Base-by-base conservation (phyloP, 371 early-diverging fungal species). In the Umbelopsis sp. region DNA sequence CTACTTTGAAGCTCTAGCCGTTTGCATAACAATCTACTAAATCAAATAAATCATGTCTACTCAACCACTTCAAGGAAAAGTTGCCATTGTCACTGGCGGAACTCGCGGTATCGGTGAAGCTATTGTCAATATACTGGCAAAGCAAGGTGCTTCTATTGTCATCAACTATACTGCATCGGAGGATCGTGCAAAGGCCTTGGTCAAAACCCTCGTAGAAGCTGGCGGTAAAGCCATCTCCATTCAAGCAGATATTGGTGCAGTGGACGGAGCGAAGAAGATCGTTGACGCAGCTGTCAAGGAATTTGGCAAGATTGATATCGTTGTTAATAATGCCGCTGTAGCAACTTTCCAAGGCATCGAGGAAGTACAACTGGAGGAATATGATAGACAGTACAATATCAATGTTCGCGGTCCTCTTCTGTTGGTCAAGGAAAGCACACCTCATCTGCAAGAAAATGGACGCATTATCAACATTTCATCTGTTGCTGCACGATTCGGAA, bases 371-470 rank as follows among this genome's bases (percentile, higher is more conserved):
- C 8, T 7, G n/a, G 72, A 75, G 11, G 69, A 69, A 4, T 75
- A 70, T 8, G 75, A 75, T 25, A 48, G 65, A 10, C 70, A 70
- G 12, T 75, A 72, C 63, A 44, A 70, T 24, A 67, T 69, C 50
- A 74, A 74, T 29, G 75, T 75, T 29, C 72, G 72, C 65, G 75
- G 72, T 0, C 75, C 75, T 45, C 46, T 75, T 69, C 72, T 48
- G 67, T 51, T 75, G 72, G 44, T 70, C 68, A n/a, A 72, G 69
- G 41, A 68, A 52, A 99, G 92, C 92, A 32, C 79, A 90, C 78
- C 92, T 99, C 86, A 87, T 89, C 70, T 93, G 86, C 98, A 98
- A 76, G 94, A 95, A 74, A 96, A 88, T 72, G 98, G 99, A 50
- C 88, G 96, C 44, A 89, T 93, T 75, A 88, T 92, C 77, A 92